A percentile compares a stretch with the other conserved stretches of the same genome.
phyloP scores from a whole-genome alignment of 192 early-diverging fungal genomes.

The Coemansia sp. region DNA sequence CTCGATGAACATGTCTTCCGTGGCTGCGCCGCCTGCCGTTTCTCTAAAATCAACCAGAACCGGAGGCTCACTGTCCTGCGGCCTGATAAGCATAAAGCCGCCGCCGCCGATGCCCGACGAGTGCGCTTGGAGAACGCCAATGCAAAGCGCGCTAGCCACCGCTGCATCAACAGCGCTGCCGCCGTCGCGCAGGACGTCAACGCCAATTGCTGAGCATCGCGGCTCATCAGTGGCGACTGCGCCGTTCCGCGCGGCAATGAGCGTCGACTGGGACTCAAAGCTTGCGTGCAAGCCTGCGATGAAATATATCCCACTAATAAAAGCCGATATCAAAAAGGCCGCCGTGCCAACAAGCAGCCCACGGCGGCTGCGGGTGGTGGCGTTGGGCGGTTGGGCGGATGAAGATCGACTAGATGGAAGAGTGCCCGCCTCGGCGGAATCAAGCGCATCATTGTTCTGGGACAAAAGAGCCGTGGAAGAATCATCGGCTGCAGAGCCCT shows the following conservation, averaged over 20 bases:
- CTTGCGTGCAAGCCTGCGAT: conserved; percentile 9
- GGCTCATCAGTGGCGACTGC: conserved; percentile 70
- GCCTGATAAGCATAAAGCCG: conserved; percentile 86
- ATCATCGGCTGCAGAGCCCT: conserved; percentile 10
- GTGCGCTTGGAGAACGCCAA: conserved; percentile 87
- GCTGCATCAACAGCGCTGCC: conserved; percentile 90
- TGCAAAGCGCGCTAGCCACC: conserved; percentile 80
- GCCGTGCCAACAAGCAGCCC: conserved; percentile 8
- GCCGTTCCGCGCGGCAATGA: conserved; percentile 50
- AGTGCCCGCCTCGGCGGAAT: conserved; percentile 4
- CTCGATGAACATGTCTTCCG: conserved; percentile 76
- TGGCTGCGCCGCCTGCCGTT: conserved; percentile 70
- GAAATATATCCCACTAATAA: conserved; percentile 22
- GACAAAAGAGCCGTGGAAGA: conserved; percentile 15
- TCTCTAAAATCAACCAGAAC: conserved; percentile 89
- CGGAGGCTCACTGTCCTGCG: conserved; percentile 53
- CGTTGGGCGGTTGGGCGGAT: background rate
- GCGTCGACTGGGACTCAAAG: conserved; percentile 29
- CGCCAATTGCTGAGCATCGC: conserved; percentile 68
- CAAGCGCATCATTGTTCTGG: background rate
- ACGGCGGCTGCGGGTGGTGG: conserved; percentile 14
- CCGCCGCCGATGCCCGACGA: conserved; percentile 92
- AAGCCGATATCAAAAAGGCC: conserved; percentile 12
- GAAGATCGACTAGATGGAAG: background rate
- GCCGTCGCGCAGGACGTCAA: conserved; percentile 73